A percentile compares a stretch with the other conserved stretches of the same genome.
Evolutionary conservation across 2,329 filamentous ascomycete species (phyloP).

Genomic region (Periconia sp.): DNA sequence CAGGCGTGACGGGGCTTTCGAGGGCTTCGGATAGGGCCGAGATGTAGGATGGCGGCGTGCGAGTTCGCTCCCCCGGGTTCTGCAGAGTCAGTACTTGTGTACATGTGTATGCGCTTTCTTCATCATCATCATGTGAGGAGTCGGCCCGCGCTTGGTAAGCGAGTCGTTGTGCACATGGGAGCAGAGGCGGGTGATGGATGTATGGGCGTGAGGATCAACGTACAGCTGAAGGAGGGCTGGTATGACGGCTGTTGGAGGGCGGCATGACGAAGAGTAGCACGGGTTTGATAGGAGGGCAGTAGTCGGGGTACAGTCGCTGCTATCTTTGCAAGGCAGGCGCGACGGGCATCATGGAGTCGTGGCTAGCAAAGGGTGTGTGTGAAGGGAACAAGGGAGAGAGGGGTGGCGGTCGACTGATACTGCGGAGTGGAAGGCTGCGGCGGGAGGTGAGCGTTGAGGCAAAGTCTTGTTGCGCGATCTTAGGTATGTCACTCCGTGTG

Average conservation of each 20-base stretch:
- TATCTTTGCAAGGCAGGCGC: slow-evolving; percentile 12
- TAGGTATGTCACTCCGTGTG: no score
- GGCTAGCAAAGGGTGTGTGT: background rate
- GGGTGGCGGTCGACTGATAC: background rate
- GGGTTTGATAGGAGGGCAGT: background rate
- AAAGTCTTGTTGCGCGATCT: background rate
- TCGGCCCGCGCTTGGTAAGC: background rate
- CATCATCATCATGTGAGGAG: background rate
- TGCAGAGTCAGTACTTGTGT: slow-evolving; percentile 26
- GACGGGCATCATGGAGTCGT: slow-evolving; percentile 14
- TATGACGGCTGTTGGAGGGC: slow-evolving; percentile 36
- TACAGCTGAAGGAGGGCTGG: slow-evolving; percentile 19
- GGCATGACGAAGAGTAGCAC: slow-evolving; percentile 27
- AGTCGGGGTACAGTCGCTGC: background rate
- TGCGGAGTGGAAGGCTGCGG: slow-evolving; percentile 3
- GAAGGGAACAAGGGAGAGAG: background rate
- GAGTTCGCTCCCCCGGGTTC: slow-evolving; percentile 24
- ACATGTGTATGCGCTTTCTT: background rate
- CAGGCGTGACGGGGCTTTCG: slow-evolving; percentile 48
- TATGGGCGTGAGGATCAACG: slow-evolving; percentile 5
- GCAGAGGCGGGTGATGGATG: background rate
- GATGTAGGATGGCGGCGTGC: slow-evolving; percentile 45
- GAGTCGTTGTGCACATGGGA: background rate
- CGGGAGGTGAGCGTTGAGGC: background rate
- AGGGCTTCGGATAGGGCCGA: slow-evolving; percentile 49